phyloP scores from a whole-genome alignment of 2,329 filamentous ascomycete species.

The Cladosporium sphaerospermum region DNA sequence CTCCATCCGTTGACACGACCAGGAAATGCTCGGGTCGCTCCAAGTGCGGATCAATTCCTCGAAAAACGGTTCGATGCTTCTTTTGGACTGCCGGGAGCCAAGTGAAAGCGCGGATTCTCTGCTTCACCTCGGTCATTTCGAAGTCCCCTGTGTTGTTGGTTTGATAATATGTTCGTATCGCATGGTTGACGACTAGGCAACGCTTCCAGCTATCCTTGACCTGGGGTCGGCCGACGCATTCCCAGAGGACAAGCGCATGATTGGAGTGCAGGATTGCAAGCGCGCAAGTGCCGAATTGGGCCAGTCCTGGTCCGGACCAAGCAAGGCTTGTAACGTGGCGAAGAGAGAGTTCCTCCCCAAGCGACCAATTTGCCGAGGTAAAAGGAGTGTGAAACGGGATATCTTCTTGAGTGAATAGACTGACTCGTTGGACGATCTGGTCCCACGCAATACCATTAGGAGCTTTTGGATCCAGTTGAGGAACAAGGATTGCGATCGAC shows the following conservation, averaged over 20 bases:
- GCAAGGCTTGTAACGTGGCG: conserved; percentile 44
- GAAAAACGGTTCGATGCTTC: not conserved
- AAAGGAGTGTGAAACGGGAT: conserved; percentile 41
- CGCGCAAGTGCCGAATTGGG: conserved; percentile 47
- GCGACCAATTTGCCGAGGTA: conserved; percentile 43
- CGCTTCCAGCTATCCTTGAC: conserved; percentile 46
- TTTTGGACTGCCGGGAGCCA: conserved; percentile 28
- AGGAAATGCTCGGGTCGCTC: conserved; percentile 24
- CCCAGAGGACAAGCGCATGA: conserved; percentile 51
- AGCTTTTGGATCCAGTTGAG: conserved; percentile 24
- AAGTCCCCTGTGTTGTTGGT: conserved; percentile 18
- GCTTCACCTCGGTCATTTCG: conserved; percentile 25
- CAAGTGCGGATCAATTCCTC: not conserved
- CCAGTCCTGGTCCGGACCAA: conserved; percentile 54
- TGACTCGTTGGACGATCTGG: conserved; percentile 40
- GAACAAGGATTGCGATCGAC: conserved; percentile 45
- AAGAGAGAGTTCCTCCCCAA: conserved; percentile 54
- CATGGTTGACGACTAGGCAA: conserved; percentile 47
- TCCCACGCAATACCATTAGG: conserved; percentile 28
- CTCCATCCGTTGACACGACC: conserved; percentile 37
- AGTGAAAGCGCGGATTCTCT: conserved; percentile 37
- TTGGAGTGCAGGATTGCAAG: conserved; percentile 53
- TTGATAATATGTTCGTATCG: conserved; percentile 37
- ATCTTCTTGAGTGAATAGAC: conserved; percentile 48
- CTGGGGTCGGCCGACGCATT: conserved; percentile 38